Evolutionary conservation across 371 early-diverging fungal genomes (phyloP).

Genomic region (Choanephora cucurbitarum): DNA sequence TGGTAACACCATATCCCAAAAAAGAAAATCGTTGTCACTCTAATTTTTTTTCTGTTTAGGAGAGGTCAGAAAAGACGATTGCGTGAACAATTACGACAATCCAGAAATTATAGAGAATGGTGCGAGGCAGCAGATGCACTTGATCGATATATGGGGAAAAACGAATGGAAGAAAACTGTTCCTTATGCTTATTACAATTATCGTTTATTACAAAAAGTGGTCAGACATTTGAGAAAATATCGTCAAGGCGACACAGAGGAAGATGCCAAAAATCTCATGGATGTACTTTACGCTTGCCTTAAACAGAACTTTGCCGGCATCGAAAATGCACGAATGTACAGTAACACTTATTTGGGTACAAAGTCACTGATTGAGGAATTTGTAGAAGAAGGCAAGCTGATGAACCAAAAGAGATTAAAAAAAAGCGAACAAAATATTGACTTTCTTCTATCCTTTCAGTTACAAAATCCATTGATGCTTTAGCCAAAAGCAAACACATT

Average conservation of each 20-base stretch:
- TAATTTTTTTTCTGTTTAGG: constrained; percentile 32
- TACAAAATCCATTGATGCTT: constrained; percentile 60
- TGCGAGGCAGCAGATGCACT: constrained; percentile 66
- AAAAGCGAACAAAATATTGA: no score
- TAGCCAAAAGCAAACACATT: constrained; percentile 54
- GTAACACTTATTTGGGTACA: constrained; percentile 77
- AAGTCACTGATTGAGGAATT: constrained; percentile 79
- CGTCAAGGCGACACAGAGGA: constrained; percentile 32
- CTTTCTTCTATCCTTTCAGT: constrained; percentile 42
- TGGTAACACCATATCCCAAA: constrained; percentile 49
- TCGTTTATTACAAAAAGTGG: constrained; percentile 67
- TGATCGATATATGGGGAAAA: constrained; percentile 70
- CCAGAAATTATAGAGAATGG: constrained; percentile 72
- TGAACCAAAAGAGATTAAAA: background rate
- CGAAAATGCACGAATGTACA: constrained; percentile 76
- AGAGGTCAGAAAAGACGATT: constrained; percentile 56
- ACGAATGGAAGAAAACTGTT: constrained; percentile 71
- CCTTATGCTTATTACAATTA: constrained; percentile 72
- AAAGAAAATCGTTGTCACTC: background rate
- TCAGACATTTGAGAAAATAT: constrained; percentile 45
- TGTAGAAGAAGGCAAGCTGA: constrained; percentile 68
- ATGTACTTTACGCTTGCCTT: constrained; percentile 66
- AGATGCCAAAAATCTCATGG: constrained; percentile 41
- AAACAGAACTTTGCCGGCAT: constrained; percentile 83
- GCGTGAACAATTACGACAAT: constrained; percentile 52